Conservation (phyloP, 1,139 yeast genomes). For the Nematodospora anomalae region DNA sequence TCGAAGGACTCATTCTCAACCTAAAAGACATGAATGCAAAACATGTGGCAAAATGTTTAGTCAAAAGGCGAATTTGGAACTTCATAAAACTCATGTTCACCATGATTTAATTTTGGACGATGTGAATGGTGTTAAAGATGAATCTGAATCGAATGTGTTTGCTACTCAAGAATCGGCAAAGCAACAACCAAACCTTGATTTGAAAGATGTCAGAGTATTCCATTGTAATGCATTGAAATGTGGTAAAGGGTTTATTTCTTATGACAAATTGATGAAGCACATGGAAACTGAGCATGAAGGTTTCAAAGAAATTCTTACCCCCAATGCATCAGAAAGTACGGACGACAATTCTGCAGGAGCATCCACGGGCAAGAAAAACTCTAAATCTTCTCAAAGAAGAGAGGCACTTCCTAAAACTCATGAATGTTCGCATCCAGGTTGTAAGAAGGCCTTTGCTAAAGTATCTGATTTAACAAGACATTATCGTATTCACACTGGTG, state of each 20-base stretch:
- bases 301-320: background rate
- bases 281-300: constrained; percentile 12
- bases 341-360: background rate
- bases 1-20: constrained; percentile 18
- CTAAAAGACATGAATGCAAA: constrained; percentile 18
- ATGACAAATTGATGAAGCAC: constrained; percentile 15
- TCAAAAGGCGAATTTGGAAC: constrained; percentile 20
- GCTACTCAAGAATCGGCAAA: constrained; percentile 1
- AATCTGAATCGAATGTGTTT: constrained; percentile 5
- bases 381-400: constrained; percentile 1
- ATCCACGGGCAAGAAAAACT: constrained; percentile 1
- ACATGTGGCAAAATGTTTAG: constrained; percentile 24
- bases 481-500: constrained; percentile 27
- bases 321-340: background rate
- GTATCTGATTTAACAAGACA: constrained; percentile 26
- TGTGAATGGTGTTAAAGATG: constrained; percentile 2
- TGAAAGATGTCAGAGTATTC: constrained; percentile 16
- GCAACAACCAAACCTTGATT: constrained; percentile 6
- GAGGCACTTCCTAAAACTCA: constrained; percentile 19
- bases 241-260: constrained; percentile 17
- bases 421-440: constrained; percentile 18
- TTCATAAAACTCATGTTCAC: constrained; percentile 18
- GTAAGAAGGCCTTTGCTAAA: constrained; percentile 23
- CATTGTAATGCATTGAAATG: constrained; percentile 18
- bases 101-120: constrained; percentile 16